Percentiles rank a stretch among this genome's conserved stretches.
Evolutionary conservation across 176 grass and related monocot species (phyloP).

Genomic region (Urochloa ruziziensis): DNA sequence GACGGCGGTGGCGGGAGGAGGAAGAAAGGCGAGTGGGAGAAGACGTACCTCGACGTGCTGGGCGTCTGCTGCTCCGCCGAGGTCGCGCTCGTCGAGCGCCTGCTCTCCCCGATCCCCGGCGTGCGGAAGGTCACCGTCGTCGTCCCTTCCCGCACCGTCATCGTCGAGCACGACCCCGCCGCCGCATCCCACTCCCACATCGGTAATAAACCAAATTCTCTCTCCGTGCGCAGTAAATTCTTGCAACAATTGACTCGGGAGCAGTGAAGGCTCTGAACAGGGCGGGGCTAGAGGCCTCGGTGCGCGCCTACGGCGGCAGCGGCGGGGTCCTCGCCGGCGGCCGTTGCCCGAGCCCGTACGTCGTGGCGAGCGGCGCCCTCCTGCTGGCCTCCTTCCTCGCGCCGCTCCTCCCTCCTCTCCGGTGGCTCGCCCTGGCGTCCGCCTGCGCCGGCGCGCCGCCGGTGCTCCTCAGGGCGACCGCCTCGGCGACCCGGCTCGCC

Average conservation of each 20-base stretch:
- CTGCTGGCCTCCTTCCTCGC: slow-evolving; percentile 46
- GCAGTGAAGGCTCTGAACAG: slow-evolving; percentile 61
- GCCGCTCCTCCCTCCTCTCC: slow-evolving; percentile 43
- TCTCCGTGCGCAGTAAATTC: too few species aligned
- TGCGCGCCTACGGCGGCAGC: slow-evolving; percentile 45
- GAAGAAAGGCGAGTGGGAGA: slow-evolving; percentile 32
- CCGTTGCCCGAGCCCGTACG: slow-evolving; percentile 57
- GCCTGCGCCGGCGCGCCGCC: slow-evolving; percentile 48
- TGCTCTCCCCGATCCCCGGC: slow-evolving; percentile 52
- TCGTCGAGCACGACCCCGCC: slow-evolving; percentile 60
- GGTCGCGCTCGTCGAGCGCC: slow-evolving; percentile 51
- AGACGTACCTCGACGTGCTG: slow-evolving; percentile 77
- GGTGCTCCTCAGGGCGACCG: slow-evolving; percentile 38
- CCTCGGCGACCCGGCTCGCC: slow-evolving; percentile 7
- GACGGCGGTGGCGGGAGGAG: not conserved
- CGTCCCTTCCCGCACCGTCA: slow-evolving; percentile 63
- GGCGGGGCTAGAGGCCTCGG: slow-evolving; percentile 62
- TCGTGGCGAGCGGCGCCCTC: slow-evolving; percentile 48
- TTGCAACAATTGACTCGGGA: not conserved
- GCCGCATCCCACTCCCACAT: slow-evolving; percentile 48
- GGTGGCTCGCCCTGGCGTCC: slow-evolving; percentile 51
- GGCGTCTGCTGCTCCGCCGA: slow-evolving; percentile 79
- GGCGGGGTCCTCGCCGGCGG: slow-evolving; percentile 22
- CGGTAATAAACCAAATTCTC: slow-evolving; percentile 36
- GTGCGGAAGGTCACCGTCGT: slow-evolving; percentile 51